Evolutionary conservation across 1,139 yeast genomes (phyloP), one percentile per base, ranked within the genome.

Genomic region (Maudiozyma humilis): DNA sequence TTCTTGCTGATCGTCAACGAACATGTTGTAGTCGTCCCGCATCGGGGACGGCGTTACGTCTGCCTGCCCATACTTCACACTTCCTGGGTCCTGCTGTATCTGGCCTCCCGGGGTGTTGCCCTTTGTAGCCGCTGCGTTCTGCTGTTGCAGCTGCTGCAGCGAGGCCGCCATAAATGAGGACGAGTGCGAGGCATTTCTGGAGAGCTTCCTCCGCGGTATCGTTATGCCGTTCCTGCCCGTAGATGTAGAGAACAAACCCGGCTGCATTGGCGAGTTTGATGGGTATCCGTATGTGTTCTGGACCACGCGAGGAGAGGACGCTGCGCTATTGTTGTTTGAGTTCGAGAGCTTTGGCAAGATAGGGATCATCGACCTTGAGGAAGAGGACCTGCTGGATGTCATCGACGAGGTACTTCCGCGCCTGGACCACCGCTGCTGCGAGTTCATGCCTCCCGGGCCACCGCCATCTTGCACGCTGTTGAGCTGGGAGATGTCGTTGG

Each of bases 351-450:
- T 63, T 3, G 66, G 65, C 32, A 62, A 44, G 18, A 63, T 63
- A 3, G 65, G 65, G 5, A 63, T 63, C 43, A 59, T 51, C 23
- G 61, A 54, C 43, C 61, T 53, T 8, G 57, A 51, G 5, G 57
- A 51, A 5, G 64, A 59, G 1, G 64, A 59, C 40, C 50, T 53
- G 43, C 62, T 58, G 4, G 64, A 60, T 19, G 54, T 50, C 15
- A 56, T 56, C 16, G 63, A 59, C 10, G 64, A 60, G 4, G 51
- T 50, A 45, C 65, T 60, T 29, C 57, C 54, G 41, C 61, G 51
- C 44, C 65, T 54, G 2, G n/a, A n/a, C n/a, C n/a, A n/a, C n/a
- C n/a, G n/a, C n/a, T n/a, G n/a, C n/a, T n/a, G n/a, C n/a, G n/a
- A n/a, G n/a, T 61, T 53, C 23, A 34, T 44, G 51, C 53, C 18